Conservation (phyloP, 768 basidiomycete genomes). For the Boletales sp. region DNA sequence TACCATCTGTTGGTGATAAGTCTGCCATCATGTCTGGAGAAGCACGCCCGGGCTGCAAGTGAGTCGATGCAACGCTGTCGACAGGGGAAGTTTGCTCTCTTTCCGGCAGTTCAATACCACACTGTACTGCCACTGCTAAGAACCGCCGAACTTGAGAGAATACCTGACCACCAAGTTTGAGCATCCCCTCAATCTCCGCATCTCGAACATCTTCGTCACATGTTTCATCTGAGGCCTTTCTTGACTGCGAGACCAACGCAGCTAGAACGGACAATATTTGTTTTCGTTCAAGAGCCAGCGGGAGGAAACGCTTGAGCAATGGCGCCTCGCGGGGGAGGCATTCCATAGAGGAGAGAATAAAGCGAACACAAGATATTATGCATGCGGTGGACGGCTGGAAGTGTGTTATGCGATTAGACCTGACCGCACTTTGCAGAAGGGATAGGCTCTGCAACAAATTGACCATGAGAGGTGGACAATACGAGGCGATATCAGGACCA, state of each 20-base stretch:
- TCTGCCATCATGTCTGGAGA: conserved; percentile 15
- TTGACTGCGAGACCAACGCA: conserved; percentile 76
- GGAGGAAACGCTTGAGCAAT: conserved; percentile 60
- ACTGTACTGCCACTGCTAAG: conserved; percentile 70
- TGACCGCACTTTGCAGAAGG: conserved; percentile 81
- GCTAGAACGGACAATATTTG: conserved; percentile 79
- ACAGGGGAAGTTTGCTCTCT: conserved; percentile 33
- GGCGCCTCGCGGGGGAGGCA: conserved; percentile 82
- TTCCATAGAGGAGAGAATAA: conserved; percentile 77
- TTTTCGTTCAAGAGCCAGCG: conserved; percentile 75
- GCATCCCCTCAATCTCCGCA: conserved; percentile 70
- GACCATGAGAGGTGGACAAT: conserved; percentile 76
- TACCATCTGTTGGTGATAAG: conserved; percentile 9
- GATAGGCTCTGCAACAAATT: conserved; percentile 83
- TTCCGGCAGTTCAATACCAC: conserved; percentile 66
- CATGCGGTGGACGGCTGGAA: conserved; percentile 93
- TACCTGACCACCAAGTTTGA: conserved; percentile 75
- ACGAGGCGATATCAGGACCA: conserved; percentile 52
- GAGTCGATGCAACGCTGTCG: conserved; percentile 15
- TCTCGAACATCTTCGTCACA: conserved; percentile 46
- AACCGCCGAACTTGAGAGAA: conserved; percentile 80
- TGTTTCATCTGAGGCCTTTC: conserved; percentile 50
- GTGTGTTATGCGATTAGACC: conserved; percentile 71
- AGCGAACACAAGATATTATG: conserved; percentile 90
- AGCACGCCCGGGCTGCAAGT: conserved; percentile 10